Conservation (phyloP, 163 green algal species). For the Coccomyxa subellipsoidea region DNA sequence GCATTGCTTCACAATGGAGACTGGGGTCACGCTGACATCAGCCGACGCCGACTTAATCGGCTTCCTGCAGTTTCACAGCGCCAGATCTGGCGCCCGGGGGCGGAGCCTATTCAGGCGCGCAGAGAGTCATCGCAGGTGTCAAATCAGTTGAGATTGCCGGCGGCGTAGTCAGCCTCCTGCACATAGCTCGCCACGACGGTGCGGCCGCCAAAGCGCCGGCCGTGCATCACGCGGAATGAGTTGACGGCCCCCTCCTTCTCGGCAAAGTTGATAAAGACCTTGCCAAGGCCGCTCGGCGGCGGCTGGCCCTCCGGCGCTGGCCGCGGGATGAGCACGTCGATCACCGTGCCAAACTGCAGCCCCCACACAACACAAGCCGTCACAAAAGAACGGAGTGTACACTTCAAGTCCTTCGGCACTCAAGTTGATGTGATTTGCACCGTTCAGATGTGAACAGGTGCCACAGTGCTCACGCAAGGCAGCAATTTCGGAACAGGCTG, state of each 20-base stretch:
- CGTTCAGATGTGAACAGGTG: not conserved
- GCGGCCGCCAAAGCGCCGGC: slow-evolving; percentile 88
- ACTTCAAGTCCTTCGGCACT: not conserved
- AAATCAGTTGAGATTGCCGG: slow-evolving; percentile 33
- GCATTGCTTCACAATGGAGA: no score
- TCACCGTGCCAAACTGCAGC: slow-evolving; percentile 23
- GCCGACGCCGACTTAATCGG: no score
- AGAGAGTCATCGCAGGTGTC: not conserved
- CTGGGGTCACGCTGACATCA: no score
- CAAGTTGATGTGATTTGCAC: not conserved
- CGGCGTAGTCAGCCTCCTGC: slow-evolving; percentile 61
- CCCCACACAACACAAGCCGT: not conserved
- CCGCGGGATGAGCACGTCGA: slow-evolving; percentile 66
- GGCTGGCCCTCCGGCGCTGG: slow-evolving; percentile 28
- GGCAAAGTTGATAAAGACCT: slow-evolving; percentile 83
- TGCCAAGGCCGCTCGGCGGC: slow-evolving; percentile 53
- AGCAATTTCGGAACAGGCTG: no score
- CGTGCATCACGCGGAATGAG: slow-evolving; percentile 82
- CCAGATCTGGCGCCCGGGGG: not conserved
- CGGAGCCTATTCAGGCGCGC: not conserved
- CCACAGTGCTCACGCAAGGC: not conserved
- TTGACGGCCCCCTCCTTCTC: slow-evolving; percentile 60
- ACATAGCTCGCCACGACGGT: slow-evolving; percentile 74
- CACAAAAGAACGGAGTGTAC: not conserved
- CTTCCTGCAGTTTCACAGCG: not conserved